These are phyloP conservation scores for Cruciata laevipes DNA, from an alignment of 257 asterid genomes.

Conservation along the genomic window DNA sequence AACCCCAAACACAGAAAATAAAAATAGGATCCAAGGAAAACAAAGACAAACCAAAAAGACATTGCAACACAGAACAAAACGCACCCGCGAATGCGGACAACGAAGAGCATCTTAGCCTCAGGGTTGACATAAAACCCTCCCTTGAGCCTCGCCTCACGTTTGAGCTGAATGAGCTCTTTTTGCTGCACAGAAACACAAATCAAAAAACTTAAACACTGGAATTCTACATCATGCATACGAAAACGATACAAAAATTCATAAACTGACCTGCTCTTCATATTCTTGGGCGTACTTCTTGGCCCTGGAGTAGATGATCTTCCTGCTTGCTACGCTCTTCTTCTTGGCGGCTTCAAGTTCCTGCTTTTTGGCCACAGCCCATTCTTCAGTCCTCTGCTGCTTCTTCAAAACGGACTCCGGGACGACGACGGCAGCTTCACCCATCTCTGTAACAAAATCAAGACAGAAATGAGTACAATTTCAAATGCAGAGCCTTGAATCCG, in stretches of 20 bases:
- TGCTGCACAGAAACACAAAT: conserved; percentile 26
- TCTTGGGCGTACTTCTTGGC: conserved; percentile 48
- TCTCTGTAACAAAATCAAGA: not conserved
- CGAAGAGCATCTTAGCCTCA: conserved; percentile 58
- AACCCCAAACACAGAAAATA: not conserved
- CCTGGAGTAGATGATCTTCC: conserved; percentile 46
- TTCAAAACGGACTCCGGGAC: conserved; percentile 60
- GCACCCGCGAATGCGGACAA: conserved; percentile 70
- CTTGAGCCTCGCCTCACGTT: conserved; percentile 74
- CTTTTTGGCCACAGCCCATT: conserved; percentile 53
- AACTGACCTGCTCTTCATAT: conserved; percentile 43
- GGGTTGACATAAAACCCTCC: conserved; percentile 80
- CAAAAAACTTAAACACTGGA: not conserved
- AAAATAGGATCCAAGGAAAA: not conserved
- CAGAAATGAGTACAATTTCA: no score
- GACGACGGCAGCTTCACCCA: conserved; percentile 20
- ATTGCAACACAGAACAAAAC: not conserved
- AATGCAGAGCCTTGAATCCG: no score
- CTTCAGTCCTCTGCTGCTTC: conserved; percentile 65
- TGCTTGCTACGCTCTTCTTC: conserved; percentile 40
- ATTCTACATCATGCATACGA: no score
- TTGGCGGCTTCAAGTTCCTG: conserved; percentile 40
- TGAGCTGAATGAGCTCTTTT: conserved; percentile 49
- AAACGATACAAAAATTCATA: no score
- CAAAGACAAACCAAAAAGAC: not conserved